Evolutionary conservation across 179 eudicot species (phyloP).

Genomic region (Gypsophila paniculata): DNA sequence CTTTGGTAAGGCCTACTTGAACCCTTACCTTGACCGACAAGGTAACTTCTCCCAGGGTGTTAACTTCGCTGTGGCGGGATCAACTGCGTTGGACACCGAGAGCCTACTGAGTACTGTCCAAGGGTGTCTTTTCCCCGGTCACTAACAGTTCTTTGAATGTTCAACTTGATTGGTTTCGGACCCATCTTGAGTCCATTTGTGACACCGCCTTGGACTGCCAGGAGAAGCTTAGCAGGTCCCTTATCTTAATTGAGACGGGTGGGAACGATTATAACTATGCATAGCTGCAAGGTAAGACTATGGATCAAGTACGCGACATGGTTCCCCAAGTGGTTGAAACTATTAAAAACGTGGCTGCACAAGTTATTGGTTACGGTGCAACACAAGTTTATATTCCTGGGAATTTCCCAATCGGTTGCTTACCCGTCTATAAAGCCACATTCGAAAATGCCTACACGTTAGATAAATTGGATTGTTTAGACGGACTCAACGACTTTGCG

Average conservation of each 20-base stretch:
- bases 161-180: slow-evolving; percentile 22
- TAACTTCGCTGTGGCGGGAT: slow-evolving; percentile 29
- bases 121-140: neutral
- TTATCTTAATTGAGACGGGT: slow-evolving; percentile 20
- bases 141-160: slow-evolving; percentile 18
- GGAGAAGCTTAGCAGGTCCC: neutral
- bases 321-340: slow-evolving; percentile 5
- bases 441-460: neutral
- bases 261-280: slow-evolving; percentile 24
- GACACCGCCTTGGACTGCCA: neutral
- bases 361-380: neutral
- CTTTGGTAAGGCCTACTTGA: slow-evolving; percentile 15
- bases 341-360: neutral
- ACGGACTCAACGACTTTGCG: neutral
- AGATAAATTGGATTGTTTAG: slow-evolving; percentile 4
- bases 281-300: neutral
- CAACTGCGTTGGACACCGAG: slow-evolving; percentile 19
- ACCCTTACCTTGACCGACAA: slow-evolving; percentile 12
- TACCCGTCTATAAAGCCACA: neutral
- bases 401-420: slow-evolving; percentile 13
- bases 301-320: neutral
- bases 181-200: slow-evolving; percentile 18
- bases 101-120: neutral
- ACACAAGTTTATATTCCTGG: slow-evolving; percentile 10
- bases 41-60: slow-evolving; percentile 23